These are phyloP conservation scores for Alternaria sp. DNA, from an alignment of 2,329 filamentous ascomycete species.

Conservation along the genomic window DNA sequence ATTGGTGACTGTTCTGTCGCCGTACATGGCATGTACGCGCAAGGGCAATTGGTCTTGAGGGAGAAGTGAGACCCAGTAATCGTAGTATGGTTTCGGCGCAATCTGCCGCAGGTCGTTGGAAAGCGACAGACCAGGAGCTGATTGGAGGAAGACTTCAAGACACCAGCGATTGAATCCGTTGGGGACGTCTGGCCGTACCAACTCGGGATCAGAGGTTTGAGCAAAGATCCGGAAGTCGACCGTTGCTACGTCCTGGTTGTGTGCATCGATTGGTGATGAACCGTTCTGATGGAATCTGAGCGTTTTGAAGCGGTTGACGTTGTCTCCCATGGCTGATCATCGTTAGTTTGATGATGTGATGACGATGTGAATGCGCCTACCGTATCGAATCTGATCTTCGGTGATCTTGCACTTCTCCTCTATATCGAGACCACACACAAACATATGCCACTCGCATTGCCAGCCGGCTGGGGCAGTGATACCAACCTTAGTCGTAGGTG, in stretches of 20 bases:
- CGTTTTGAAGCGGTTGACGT: constrained; percentile 26
- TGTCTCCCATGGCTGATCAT: constrained; percentile 32
- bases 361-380: constrained; percentile 1
- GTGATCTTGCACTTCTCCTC: constrained; percentile 36
- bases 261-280: constrained; percentile 33
- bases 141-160: constrained; percentile 48
- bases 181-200: constrained; percentile 34
- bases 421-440: constrained; percentile 40
- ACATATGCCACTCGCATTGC: constrained; percentile 40
- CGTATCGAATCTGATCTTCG: constrained; percentile 31
- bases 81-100: constrained; percentile 35
- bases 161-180: constrained; percentile 39
- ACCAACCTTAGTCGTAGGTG: constrained; percentile 58
- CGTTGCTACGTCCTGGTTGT: constrained; percentile 47
- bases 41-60: constrained; percentile 32
- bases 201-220: constrained; percentile 29
- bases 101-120: constrained; percentile 34
- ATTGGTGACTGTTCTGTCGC: constrained; percentile 11
- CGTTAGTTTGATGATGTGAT: neutral
- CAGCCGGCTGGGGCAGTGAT: constrained; percentile 39
- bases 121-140: constrained; percentile 53
- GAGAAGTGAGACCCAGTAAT: constrained; percentile 38
- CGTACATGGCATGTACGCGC: constrained; percentile 28
- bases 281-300: constrained; percentile 46
- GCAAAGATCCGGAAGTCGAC: constrained; percentile 48